Conservation (phyloP, 2,329 filamentous ascomycete species). For the Aspergillus viridinutans region DNA sequence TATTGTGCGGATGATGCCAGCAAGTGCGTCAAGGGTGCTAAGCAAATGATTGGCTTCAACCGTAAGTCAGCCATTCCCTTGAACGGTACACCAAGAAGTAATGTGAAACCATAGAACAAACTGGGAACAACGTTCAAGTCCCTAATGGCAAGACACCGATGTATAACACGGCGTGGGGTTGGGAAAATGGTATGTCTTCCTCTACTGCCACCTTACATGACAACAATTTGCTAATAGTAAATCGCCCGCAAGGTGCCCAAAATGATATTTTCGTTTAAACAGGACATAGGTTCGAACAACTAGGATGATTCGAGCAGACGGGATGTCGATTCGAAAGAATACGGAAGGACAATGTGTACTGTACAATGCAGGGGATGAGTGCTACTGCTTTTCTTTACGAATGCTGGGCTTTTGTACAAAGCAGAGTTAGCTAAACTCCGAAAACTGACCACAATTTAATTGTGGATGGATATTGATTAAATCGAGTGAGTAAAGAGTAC, state of each 20-base stretch:
- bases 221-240: neutral
- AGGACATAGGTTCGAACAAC: no score
- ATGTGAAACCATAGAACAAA: conserved; percentile 4
- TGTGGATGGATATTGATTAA: no score
- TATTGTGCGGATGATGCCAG: conserved; percentile 41
- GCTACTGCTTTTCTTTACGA: no score
- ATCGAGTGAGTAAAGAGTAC: no score
- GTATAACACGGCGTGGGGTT: conserved; percentile 15
- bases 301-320: no score
- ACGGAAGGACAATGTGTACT: neutral
- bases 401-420: no score
- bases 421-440: no score
- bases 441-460: no score
- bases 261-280: neutral
- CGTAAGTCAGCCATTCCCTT: conserved; percentile 20
- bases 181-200: conserved; percentile 8
- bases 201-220: neutral
- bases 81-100: neutral
- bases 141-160: conserved; percentile 14
- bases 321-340: neutral
- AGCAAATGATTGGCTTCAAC: conserved; percentile 51
- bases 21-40: conserved; percentile 46
- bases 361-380: no score
- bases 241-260: neutral
- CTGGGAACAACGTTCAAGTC: conserved; percentile 13